Evolutionary conservation across 1,139 yeast species (phyloP).

Genomic region (Arxiozyma telluris): DNA sequence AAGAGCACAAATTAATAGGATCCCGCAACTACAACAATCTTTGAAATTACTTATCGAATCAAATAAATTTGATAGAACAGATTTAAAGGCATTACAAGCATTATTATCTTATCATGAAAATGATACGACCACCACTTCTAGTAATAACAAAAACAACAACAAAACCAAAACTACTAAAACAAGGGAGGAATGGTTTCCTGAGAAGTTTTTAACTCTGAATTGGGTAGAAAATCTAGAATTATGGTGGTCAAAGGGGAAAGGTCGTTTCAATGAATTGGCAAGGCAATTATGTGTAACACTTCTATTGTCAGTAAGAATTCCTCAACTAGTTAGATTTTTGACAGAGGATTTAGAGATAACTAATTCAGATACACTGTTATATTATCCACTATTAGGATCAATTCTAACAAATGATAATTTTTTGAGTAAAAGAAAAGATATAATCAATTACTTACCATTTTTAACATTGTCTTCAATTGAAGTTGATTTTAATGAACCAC

Average conservation of each 20-base stretch:
- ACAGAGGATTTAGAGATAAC: conserved; percentile 40
- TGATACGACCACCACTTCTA: not conserved
- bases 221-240: conserved; percentile 56
- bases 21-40: conserved; percentile 30
- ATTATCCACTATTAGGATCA: conserved; percentile 48
- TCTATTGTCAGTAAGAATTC: conserved; percentile 41
- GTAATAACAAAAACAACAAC: too few species aligned
- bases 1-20: conserved; percentile 23
- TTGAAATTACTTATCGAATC: conserved; percentile 38
- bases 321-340: conserved; percentile 35
- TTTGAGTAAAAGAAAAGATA: conserved; percentile 37
- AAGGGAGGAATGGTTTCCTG: conserved; percentile 37
- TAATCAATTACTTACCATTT: conserved; percentile 24
- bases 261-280: conserved; percentile 40
- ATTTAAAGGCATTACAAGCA: conserved; percentile 37
- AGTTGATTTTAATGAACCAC: not conserved
- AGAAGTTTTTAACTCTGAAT: conserved; percentile 41
- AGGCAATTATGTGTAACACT: conserved; percentile 46
- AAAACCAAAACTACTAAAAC: conserved; percentile 3
- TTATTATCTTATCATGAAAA: conserved; percentile 31
- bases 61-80: conserved; percentile 38
- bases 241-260: conserved; percentile 47
- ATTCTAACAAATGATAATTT: conserved; percentile 45
- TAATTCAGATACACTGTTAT: conserved; percentile 34
- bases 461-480: conserved; percentile 9